Percentiles rank a stretch among this genome's conserved stretches.
These are phyloP conservation scores for Juncus inflexus DNA, from an alignment of 176 grass and related monocot species.

Conservation along the genomic window DNA sequence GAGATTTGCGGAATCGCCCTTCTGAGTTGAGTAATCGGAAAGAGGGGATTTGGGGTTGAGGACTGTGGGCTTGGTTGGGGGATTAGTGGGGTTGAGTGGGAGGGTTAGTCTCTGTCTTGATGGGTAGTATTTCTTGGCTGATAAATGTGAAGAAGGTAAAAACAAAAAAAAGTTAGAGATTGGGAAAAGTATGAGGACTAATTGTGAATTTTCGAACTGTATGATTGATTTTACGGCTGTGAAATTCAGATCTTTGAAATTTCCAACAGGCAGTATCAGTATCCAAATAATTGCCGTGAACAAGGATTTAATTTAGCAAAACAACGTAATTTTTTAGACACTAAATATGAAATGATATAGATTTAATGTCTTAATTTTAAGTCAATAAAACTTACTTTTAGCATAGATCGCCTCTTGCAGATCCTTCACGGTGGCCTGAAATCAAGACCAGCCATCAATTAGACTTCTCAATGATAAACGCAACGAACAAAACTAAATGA, in stretches of 20 bases:
- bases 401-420: constrained; percentile 74
- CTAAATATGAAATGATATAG: not conserved
- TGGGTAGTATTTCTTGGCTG: constrained; percentile 90
- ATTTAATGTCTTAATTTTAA: constrained; percentile 3
- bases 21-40: constrained; percentile 61
- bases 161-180: too few species aligned
- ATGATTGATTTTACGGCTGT: too few species aligned
- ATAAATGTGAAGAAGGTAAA: constrained; percentile 13
- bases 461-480: not conserved
- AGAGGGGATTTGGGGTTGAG: constrained; percentile 61
- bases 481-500: constrained; percentile 22
- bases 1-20: constrained; percentile 44
- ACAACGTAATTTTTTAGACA: constrained; percentile 3
- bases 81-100: constrained; percentile 41
- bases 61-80: constrained; percentile 52
- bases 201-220: too few species aligned
- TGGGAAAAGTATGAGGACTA: too few species aligned
- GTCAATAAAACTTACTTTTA: constrained; percentile 43
- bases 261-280: not conserved
- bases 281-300: constrained; percentile 1
- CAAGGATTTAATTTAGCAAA: not conserved
- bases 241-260: too few species aligned
- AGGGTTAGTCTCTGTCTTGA: constrained; percentile 81
- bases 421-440: constrained; percentile 90
- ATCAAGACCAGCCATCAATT: constrained; percentile 18